Evolutionary conservation across 2,329 filamentous ascomycete species (phyloP), one percentile per base, ranked within the genome.

Genomic region (Talaromyces sp.): DNA sequence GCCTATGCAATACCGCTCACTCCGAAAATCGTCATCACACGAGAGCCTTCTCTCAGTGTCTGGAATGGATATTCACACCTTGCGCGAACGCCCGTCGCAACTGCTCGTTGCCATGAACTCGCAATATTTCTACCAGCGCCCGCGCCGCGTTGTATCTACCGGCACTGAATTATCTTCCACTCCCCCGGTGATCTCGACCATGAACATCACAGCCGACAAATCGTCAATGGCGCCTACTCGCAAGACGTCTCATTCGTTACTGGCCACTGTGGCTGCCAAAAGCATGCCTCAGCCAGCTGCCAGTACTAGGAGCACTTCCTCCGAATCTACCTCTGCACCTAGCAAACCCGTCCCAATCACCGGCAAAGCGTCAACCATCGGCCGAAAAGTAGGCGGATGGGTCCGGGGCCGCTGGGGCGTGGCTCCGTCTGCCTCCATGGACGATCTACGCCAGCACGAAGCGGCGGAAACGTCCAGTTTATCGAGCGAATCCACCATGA

Each of bases 11-110:
- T 69, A 66, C 74, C 78, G 76, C 58, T 73, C 75, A 1, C 74
- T 93, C 4, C 89, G 85, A 46, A 87, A 89, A 32, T 82, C 86
- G 2, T 71, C 86, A 1, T 96, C 93, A 1, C 91, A 96, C 67
- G 93, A 97, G 71, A 96, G 91, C 24, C 87, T 97, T 63, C 84
- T 97, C 66, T 97, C 93, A 0, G 83, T 96, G 1, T 86, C 88
- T 0, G 92, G 91, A 2, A 88, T 96, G 72, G 93, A 97, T 70
- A 96, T 96, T 55, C 92, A 96, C 72, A 92, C 89, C 0, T 81
- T 96, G 4, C 87, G 88, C 68, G 82, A 83, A 1, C 85, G 89
- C 4, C 90, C 91, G 0, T 90, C 89, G 35, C 90, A 96, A 68
- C 82, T 95, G 61, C 84, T 19, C 78, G 78, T 63, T 68, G 67